Conservation (phyloP, 2,329 filamentous ascomycete species). For the Exophiala mesophila region DNA sequence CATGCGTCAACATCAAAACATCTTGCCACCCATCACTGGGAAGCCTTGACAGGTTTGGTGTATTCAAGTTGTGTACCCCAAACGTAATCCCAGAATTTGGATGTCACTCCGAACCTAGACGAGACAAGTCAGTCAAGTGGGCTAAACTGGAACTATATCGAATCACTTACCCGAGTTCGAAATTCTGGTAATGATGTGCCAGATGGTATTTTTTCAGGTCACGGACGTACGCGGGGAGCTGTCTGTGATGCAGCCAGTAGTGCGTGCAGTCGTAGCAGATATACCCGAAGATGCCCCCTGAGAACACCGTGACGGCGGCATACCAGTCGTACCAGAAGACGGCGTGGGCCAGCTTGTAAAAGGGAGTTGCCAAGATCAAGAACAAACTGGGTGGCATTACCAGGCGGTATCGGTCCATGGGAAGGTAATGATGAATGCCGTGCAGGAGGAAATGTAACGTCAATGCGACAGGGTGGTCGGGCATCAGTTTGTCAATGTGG, state of each 20-base stretch:
- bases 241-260: conserved; percentile 96
- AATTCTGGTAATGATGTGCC: conserved; percentile 95
- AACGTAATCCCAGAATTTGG: conserved; percentile 87
- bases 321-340: conserved; percentile 84
- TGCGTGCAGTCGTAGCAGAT: conserved; percentile 95
- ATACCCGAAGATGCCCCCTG: conserved; percentile 91
- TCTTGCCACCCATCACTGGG: conserved; percentile 3
- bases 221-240: conserved; percentile 85
- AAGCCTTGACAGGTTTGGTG: conserved; percentile 31
- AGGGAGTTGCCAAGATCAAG: conserved; percentile 73
- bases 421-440: conserved; percentile 94
- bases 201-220: conserved; percentile 96
- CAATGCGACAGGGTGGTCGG: conserved; percentile 82
- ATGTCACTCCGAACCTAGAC: conserved; percentile 76
- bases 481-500: conserved; percentile 86
- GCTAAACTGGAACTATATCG: too few species aligned
- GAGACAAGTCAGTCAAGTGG: too few species aligned
- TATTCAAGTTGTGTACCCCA: conserved; percentile 79
- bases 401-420: conserved; percentile 96
- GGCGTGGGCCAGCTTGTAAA: conserved; percentile 83
- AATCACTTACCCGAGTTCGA: conserved; percentile 66
- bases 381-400: conserved; percentile 96
- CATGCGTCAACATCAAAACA: too few species aligned
- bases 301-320: conserved; percentile 71
- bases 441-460: conserved; percentile 91